phyloP scores from a whole-genome alignment of 306 rosid genomes.

The Geum urbanum region DNA sequence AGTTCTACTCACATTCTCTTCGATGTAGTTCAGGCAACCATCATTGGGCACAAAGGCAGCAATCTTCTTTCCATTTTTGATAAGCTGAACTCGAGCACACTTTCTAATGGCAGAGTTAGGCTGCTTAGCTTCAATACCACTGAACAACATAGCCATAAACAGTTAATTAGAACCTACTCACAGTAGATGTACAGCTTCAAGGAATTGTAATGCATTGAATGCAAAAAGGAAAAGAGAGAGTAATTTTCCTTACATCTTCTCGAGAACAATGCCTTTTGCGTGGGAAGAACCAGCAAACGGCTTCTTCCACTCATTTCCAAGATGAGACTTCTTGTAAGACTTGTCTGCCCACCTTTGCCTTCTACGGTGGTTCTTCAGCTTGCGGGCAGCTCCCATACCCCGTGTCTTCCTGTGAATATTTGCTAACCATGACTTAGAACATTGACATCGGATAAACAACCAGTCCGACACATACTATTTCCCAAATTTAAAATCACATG shows the following conservation, averaged over 20 bases:
- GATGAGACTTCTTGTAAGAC: constrained; percentile 59
- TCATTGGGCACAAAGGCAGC: constrained; percentile 67
- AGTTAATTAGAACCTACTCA: not conserved
- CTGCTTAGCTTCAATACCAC: constrained; percentile 69
- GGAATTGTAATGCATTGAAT: too few species aligned
- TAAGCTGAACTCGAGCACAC: constrained; percentile 61
- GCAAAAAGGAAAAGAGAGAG: not conserved
- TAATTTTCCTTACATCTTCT: constrained; percentile 40
- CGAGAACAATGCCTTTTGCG: constrained; percentile 58
- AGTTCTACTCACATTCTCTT: constrained; percentile 48
- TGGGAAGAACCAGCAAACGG: constrained; percentile 71
- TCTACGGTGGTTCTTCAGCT: constrained; percentile 60
- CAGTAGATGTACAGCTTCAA: too few species aligned
- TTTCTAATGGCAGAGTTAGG: constrained; percentile 68
- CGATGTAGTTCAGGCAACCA: constrained; percentile 61
- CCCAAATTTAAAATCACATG: too few species aligned
- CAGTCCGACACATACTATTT: too few species aligned
- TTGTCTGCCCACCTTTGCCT: constrained; percentile 69
- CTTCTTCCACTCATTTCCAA: constrained; percentile 65
- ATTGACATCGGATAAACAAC: not conserved
- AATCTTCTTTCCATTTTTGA: constrained; percentile 64
- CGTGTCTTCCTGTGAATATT: constrained; percentile 45
- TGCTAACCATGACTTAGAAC: not conserved
- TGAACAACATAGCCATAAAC: constrained; percentile 13
- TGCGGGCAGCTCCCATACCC: constrained; percentile 68